Evolutionary conservation across 352 stramenopile genomes (phyloP).

Genomic region (Pythium phragmiticola): DNA sequence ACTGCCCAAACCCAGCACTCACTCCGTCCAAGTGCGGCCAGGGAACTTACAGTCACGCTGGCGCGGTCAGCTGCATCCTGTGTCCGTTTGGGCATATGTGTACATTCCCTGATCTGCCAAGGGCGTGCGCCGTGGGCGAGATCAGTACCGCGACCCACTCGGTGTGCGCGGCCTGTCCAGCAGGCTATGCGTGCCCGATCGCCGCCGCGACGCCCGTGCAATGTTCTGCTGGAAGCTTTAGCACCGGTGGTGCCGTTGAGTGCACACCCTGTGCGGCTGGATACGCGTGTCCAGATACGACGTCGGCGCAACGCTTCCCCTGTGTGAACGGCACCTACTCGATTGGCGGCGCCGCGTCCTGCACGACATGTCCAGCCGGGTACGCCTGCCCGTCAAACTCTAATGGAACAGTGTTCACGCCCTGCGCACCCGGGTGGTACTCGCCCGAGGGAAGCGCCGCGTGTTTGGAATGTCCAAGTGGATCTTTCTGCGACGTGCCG

Average conservation of each 20-base stretch:
- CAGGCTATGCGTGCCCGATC: slow-evolving; percentile 50
- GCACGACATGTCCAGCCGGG: slow-evolving; percentile 72
- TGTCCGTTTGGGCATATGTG: slow-evolving; percentile 57
- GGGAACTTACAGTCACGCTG: slow-evolving; percentile 26
- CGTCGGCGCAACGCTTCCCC: slow-evolving; percentile 39
- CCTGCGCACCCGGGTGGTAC: slow-evolving; percentile 65
- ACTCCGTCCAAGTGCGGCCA: slow-evolving; percentile 16
- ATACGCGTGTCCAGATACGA: slow-evolving; percentile 71
- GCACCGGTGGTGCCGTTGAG: slow-evolving; percentile 37
- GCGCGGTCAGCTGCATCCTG: slow-evolving; percentile 36
- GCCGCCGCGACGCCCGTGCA: slow-evolving; percentile 30
- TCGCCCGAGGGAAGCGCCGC: slow-evolving; percentile 46
- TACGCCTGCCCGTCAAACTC: slow-evolving; percentile 63
- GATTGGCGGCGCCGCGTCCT: slow-evolving; percentile 43
- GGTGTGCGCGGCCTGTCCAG: slow-evolving; percentile 41
- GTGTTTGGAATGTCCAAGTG: slow-evolving; percentile 78
- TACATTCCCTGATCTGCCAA: slow-evolving; percentile 21
- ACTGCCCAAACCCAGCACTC: slow-evolving; percentile 15
- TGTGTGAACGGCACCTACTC: slow-evolving; percentile 64
- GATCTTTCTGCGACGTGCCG: slow-evolving; percentile 74
- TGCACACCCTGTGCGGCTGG: slow-evolving; percentile 70
- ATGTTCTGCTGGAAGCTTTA: slow-evolving; percentile 66
- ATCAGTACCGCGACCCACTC: slow-evolving; percentile 49
- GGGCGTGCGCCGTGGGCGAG: slow-evolving; percentile 39
- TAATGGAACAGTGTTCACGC: slow-evolving; percentile 58